A percentile compares a stretch with the other conserved stretches of the same genome.
Conservation (phyloP, 1,139 yeast species). For the Entelexis sorbosivorans region DNA sequence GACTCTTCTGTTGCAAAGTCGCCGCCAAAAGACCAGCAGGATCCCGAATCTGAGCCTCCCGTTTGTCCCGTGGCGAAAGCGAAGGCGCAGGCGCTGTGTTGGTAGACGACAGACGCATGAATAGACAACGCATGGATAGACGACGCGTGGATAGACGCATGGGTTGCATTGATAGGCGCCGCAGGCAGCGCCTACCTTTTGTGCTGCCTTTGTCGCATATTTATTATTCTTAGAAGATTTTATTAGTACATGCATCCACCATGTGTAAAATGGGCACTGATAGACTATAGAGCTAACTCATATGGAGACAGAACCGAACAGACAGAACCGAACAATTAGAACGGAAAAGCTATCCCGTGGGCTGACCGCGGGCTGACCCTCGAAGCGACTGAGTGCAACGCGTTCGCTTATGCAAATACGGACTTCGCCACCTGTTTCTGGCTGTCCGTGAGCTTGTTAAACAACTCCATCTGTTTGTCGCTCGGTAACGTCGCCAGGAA, state of each 20-base stretch:
- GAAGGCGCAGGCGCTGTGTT: neutral
- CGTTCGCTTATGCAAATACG: slow-evolving; percentile 30
- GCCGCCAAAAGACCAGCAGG: neutral
- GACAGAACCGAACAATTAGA: too few relatives aligned
- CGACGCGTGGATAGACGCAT: too few relatives aligned
- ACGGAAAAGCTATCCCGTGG: too few relatives aligned
- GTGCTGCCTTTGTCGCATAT: neutral
- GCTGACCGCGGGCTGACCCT: too few relatives aligned
- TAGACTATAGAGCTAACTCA: slow-evolving; percentile 1
- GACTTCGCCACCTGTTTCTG: slow-evolving; percentile 51
- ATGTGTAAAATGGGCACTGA: neutral
- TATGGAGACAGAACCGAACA: neutral
- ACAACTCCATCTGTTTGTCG: slow-evolving; percentile 52
- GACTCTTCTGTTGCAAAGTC: neutral
- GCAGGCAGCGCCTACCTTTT: too few relatives aligned
- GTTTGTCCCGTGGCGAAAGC: neutral
- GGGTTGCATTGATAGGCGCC: too few relatives aligned
- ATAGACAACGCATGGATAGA: too few relatives aligned
- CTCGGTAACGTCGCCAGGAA: slow-evolving; percentile 40
- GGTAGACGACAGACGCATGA: neutral
- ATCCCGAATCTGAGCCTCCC: neutral
- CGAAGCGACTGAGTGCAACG: neutral
- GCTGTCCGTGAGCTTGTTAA: slow-evolving; percentile 54
- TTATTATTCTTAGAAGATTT: neutral
- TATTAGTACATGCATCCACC: neutral